phyloP scores from a whole-genome alignment of 768 basidiomycete species.

The Tricholoma matsutake region DNA sequence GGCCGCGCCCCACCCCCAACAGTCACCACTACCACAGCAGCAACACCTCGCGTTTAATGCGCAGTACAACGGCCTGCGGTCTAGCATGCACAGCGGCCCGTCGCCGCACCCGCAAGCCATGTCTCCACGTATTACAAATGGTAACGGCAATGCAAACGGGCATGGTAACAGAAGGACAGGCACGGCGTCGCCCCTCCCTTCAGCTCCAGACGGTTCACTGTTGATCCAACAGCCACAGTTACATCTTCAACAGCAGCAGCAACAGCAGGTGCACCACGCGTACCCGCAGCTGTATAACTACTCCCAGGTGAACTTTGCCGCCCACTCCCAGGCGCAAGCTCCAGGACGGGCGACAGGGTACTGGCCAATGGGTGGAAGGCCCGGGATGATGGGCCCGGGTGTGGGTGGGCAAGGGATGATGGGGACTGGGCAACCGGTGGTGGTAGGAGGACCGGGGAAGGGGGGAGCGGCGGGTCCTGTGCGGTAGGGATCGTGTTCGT shows the following conservation, averaged over 20 bases:
- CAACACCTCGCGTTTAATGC: slow-evolving; percentile 23
- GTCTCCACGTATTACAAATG: slow-evolving; percentile 14
- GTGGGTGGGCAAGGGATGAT: neutral
- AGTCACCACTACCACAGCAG: slow-evolving; percentile 18
- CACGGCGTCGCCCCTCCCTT: slow-evolving; percentile 1
- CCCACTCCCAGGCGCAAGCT: slow-evolving; percentile 3
- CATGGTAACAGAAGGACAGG: neutral
- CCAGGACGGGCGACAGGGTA: slow-evolving; percentile 7
- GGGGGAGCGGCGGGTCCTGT: neutral
- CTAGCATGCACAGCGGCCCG: slow-evolving; percentile 26
- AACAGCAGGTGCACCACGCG: slow-evolving; percentile 14
- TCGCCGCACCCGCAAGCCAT: slow-evolving; percentile 16
- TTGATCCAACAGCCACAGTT: slow-evolving; percentile 11
- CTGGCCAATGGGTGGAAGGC: neutral
- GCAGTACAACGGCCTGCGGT: slow-evolving; percentile 33
- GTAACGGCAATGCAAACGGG: slow-evolving; percentile 9
- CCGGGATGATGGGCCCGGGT: neutral
- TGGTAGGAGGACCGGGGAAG: neutral
- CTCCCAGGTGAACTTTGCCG: slow-evolving; percentile 6
- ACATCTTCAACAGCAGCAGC: slow-evolving; percentile 10
- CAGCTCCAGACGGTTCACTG: slow-evolving; percentile 7
- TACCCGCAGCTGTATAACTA: slow-evolving; percentile 13
- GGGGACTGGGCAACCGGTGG: neutral
- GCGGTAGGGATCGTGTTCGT: neutral
- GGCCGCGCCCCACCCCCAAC: slow-evolving; percentile 18